Conservation (phyloP, 345 rosid species). For the Linum tenue region DNA sequence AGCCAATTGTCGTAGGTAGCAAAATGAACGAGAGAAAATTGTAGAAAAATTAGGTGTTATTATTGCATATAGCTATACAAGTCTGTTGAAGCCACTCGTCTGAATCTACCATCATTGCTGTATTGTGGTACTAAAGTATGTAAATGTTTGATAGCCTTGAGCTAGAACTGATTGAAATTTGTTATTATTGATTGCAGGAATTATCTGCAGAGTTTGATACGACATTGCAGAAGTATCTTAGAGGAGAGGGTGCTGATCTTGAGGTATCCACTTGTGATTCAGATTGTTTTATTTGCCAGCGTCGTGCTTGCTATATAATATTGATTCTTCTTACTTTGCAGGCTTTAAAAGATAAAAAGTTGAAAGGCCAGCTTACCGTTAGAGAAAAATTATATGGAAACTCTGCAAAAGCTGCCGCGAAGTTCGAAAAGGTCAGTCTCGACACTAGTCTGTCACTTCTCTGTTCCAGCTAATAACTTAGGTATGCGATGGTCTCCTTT, state of each 20-base stretch:
- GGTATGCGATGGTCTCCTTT: neutral
- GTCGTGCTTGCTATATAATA: neutral
- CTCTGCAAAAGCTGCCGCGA: slow-evolving; percentile 74
- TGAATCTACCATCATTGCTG: too few species aligned
- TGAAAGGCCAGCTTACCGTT: slow-evolving; percentile 57
- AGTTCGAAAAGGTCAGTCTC: slow-evolving; percentile 61
- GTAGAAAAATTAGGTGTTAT: too few species aligned
- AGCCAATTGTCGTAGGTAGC: too few species aligned
- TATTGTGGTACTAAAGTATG: too few species aligned
- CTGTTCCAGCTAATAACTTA: neutral
- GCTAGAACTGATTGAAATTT: neutral
- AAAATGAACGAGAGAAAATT: too few species aligned
- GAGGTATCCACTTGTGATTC: slow-evolving; percentile 33
- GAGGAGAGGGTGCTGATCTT: slow-evolving; percentile 67
- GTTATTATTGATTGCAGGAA: slow-evolving; percentile 31
- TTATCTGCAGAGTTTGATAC: slow-evolving; percentile 42
- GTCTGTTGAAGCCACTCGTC: too few species aligned
- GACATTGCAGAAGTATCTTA: slow-evolving; percentile 49
- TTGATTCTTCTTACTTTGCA: slow-evolving; percentile 13
- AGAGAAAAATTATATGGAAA: slow-evolving; percentile 57
- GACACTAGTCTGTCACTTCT: neutral
- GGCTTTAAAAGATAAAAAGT: slow-evolving; percentile 57
- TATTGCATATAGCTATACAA: too few species aligned
- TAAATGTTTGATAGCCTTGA: too few species aligned
- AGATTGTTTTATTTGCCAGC: neutral